Percentiles rank a stretch among this genome's conserved stretches.
Conservation (phyloP, 2,329 filamentous ascomycete species). For the Colletotrichum falcatum region DNA sequence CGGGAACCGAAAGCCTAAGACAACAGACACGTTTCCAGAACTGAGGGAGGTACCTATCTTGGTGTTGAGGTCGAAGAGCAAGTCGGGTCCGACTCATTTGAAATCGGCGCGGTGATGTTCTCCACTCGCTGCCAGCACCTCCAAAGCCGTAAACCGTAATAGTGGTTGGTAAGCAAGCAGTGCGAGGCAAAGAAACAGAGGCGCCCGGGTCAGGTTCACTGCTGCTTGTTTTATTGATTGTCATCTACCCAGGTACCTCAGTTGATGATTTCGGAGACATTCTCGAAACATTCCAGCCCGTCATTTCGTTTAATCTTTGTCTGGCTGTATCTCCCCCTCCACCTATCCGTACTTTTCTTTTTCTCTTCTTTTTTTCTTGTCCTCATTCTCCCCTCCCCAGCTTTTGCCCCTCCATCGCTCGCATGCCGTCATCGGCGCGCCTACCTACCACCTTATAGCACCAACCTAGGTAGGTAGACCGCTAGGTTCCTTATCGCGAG, state of each 20-base stretch:
- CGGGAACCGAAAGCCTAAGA: neutral
- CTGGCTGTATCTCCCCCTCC: no score
- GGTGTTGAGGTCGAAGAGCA: slow-evolving; percentile 9
- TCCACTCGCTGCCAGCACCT: slow-evolving; percentile 18
- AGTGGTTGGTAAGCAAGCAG: slow-evolving; percentile 32
- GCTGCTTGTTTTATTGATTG: no score
- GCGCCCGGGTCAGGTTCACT: no score
- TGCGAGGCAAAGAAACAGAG: neutral
- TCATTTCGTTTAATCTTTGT: no score
- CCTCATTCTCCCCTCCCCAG: neutral
- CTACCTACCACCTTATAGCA: no score
- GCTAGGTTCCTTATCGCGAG: neutral
- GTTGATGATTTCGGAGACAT: neutral
- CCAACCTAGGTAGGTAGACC: no score
- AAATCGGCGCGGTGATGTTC: slow-evolving; percentile 30
- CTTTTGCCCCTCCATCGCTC: slow-evolving; percentile 1
- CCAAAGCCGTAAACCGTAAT: neutral
- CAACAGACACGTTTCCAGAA: neutral
- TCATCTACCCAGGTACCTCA: no score
- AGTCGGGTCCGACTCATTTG: slow-evolving; percentile 28
- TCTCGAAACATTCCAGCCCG: slow-evolving; percentile 27
- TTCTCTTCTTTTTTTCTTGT: neutral
- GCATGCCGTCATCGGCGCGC: slow-evolving; percentile 10
- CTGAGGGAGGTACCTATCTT: neutral
- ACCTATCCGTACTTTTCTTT: no score